Conservation (phyloP, 2,329 filamentous ascomycete species). For the Penicillium sp. region DNA sequence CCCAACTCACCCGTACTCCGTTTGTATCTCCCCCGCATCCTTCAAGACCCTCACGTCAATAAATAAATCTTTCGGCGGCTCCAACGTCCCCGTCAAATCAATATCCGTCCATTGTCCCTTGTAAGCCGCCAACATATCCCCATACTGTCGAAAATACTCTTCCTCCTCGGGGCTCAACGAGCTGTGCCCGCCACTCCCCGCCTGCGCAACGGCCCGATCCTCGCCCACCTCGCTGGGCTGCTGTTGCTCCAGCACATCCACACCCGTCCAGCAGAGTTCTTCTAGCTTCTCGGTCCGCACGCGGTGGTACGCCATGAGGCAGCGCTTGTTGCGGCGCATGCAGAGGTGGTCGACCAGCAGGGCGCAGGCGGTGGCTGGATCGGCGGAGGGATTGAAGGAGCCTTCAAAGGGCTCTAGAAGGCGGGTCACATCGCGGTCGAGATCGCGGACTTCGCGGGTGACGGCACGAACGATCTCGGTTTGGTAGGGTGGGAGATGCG, state of each 20-base stretch:
- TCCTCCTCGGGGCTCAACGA: conserved; percentile 94
- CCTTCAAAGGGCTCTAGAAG: conserved; percentile 82
- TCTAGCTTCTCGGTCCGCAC: conserved; percentile 90
- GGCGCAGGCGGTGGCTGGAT: conserved; percentile 83
- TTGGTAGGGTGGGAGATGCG: conserved; percentile 87
- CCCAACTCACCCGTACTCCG: conserved; percentile 84
- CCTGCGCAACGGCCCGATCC: conserved; percentile 29
- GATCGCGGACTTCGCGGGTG: conserved; percentile 87
- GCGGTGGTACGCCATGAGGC: conserved; percentile 89
- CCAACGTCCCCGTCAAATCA: conserved; percentile 88
- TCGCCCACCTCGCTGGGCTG: conserved; percentile 56
- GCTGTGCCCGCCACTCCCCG: conserved; percentile 53
- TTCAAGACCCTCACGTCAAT: conserved; percentile 95
- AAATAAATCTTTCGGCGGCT: conserved; percentile 92
- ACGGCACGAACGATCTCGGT: conserved; percentile 86
- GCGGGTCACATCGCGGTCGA: conserved; percentile 80
- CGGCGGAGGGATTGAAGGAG: conserved; percentile 79
- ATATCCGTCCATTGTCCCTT: conserved; percentile 99
- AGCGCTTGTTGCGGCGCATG: conserved; percentile 95
- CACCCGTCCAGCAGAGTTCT: conserved; percentile 88
- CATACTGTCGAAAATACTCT: conserved; percentile 91
- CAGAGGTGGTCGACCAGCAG: conserved; percentile 91
- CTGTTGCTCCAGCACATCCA: conserved; percentile 74
- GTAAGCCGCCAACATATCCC: conserved; percentile 89
- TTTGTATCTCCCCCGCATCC: conserved; percentile 97